phyloP scores from a whole-genome alignment of 164 flowering plant species.

The Vitis labrusca region DNA sequence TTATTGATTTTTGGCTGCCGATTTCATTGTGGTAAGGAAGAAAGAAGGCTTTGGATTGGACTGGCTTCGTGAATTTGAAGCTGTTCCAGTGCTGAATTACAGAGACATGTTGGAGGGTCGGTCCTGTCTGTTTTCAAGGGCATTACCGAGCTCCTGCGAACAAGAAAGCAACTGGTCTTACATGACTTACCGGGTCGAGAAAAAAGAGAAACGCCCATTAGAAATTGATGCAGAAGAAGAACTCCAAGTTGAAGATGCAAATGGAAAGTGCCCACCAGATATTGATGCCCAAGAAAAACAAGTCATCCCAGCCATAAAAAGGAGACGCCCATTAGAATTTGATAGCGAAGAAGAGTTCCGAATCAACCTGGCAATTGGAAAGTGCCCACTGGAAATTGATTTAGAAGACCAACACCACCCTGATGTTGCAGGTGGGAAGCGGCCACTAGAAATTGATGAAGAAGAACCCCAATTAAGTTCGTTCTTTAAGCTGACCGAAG shows the following conservation, averaged over 20 bases:
- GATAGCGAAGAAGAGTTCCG: too few species aligned
- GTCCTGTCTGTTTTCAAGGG: conserved; percentile 41
- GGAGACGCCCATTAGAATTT: too few species aligned
- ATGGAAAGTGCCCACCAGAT: too few species aligned
- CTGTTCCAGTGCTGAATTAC: conserved; percentile 2
- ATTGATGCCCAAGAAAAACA: too few species aligned
- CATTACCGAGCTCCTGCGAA: conserved; percentile 36
- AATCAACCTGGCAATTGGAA: conserved; percentile 12
- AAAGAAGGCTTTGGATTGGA: conserved; percentile 1
- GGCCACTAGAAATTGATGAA: conserved; percentile 34
- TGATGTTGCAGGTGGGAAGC: conserved; percentile 20
- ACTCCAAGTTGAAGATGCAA: too few species aligned
- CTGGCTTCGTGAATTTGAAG: conserved; percentile 5
- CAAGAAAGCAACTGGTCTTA: conserved; percentile 37
- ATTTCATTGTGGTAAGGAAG: background rate
- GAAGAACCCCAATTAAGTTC: conserved; percentile 21
- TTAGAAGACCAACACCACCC: conserved; percentile 13
- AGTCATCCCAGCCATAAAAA: too few species aligned
- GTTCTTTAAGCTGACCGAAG: conserved; percentile 22
- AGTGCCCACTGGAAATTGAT: conserved; percentile 38
- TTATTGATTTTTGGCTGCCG: background rate
- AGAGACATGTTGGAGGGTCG: conserved; percentile 57
- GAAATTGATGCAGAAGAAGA: conserved; percentile 16
- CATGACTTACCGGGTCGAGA: conserved; percentile 27
- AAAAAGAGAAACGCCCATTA: conserved; percentile 32